Evolutionary conservation across 2,329 filamentous ascomycete genomes (phyloP), one percentile per base, ranked within the genome.

Genomic region (Orbilia oligospora): DNA sequence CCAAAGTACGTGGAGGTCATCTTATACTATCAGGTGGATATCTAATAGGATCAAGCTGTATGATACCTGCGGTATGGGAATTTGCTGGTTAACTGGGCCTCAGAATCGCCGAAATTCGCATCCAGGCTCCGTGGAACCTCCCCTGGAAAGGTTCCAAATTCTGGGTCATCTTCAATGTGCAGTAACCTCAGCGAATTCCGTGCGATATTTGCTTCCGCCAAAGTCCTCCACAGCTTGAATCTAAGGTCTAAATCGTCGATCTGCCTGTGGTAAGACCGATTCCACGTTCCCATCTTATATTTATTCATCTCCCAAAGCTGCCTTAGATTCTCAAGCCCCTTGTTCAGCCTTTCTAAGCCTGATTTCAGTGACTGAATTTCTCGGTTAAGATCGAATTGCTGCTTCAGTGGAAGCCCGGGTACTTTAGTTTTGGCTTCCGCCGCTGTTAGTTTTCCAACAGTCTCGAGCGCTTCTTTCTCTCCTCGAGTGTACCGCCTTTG

Each of bases 141-240:
- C 5, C 46, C 46, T 2, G 16, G 9, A 8, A 72, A 56, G 9
- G 16, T 36, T 8, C 58, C 58, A 58, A 65, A 72, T 8, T 18
- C 27, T 5, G 69, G 69, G 24, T 72, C 58, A 9, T 14, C 8
- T 8, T 44, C 22, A 20, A 61, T 51, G 5, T 20, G 12, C 20
- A n/a, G 10, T 20, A 58, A 12, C 22, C 44, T 66, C 20, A n/a
- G 18, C 18, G 6, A 53, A 16, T 61, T 46, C 56, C 18, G 46
- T 5, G 44, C 49, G 20, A 77, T 71, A 41, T 77, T 77, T 16
- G 24, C 8, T 20, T 27, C 10, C 3, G 73, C 67, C 61, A 77
- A 30, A 33, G 46, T 16, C 44, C 8, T 63, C 73, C 67, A 77
- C 12, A 33, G 22, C 0, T 24, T 16, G 41, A 24, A 77, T 10